Evolutionary conservation across 78 protist species (phyloP).

Genomic region (Speleostelium caveatum): DNA sequence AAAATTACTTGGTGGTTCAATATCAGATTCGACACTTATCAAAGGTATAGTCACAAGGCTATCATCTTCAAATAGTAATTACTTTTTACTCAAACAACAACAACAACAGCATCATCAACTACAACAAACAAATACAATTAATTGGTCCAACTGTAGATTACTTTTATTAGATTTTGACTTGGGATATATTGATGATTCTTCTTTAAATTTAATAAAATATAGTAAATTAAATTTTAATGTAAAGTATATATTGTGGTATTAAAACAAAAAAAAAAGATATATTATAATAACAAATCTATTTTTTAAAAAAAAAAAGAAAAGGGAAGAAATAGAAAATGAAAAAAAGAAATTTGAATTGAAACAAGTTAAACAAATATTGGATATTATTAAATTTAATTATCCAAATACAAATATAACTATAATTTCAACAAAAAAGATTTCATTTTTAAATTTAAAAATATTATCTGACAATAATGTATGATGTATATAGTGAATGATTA

Average conservation of each 20-base stretch:
- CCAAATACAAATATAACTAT: neutral
- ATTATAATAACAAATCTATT: too few relatives aligned
- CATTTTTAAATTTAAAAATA: constrained; percentile 16
- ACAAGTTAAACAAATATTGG: neutral
- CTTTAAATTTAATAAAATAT: constrained; percentile 3
- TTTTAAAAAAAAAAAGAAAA: neutral
- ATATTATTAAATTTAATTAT: too few relatives aligned
- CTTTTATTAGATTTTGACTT: constrained; percentile 38
- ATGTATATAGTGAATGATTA: neutral
- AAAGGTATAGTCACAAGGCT: constrained; percentile 23
- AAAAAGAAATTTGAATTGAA: constrained; percentile 9
- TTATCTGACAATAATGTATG: constrained; percentile 11
- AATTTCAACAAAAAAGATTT: constrained; percentile 34
- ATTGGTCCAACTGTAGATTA: too few relatives aligned
- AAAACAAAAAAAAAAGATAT: neutral
- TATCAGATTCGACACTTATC: constrained; percentile 18
- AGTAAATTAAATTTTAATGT: constrained; percentile 27
- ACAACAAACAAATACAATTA: too few relatives aligned
- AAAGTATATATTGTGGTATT: too few relatives aligned
- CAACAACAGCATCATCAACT: too few relatives aligned
- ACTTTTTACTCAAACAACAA: too few relatives aligned
- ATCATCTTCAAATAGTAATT: neutral
- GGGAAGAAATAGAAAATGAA: constrained; percentile 21
- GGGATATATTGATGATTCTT: constrained; percentile 12
- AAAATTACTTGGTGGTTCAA: constrained; percentile 46